A percentile compares a stretch with the other conserved stretches of the same genome.
These are phyloP conservation scores for Collybiopsis confluens DNA, from an alignment of 768 basidiomycete genomes.

Conservation along the genomic window DNA sequence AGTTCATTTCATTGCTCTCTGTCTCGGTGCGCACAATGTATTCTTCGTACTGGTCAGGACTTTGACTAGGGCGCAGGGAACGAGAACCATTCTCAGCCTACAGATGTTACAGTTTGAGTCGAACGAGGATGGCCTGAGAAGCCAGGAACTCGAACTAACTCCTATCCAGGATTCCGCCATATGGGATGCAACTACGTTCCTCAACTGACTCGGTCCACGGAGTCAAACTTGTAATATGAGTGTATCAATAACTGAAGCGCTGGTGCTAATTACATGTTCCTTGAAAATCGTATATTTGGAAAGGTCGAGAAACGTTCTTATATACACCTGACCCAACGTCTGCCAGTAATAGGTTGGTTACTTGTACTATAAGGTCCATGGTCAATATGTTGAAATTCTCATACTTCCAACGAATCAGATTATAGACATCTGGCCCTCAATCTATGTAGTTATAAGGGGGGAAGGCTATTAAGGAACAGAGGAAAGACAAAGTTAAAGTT, in stretches of 20 bases:
- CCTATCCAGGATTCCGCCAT: not conserved
- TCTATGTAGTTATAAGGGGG: not conserved
- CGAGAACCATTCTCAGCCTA: not conserved
- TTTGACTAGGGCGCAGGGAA: not conserved
- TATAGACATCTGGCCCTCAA: not conserved
- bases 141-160: not conserved
- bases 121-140: not conserved
- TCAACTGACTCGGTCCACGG: not conserved
- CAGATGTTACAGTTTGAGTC: not conserved
- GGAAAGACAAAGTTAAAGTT: no score
- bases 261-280: no score
- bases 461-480: not conserved
- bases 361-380: not conserved
- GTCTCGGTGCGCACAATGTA: not conserved
- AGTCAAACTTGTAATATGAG: not conserved
- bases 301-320: not conserved
- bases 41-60: no score
- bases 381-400: not conserved
- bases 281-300: not conserved
- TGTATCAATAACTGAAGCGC: not conserved
- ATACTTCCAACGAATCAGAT: slow-evolving; percentile 8
- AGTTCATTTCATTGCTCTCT: slow-evolving; percentile 1
- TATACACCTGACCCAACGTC: not conserved
- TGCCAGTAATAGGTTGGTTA: not conserved
- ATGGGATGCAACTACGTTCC: not conserved